phyloP scores from a whole-genome alignment of 2,329 filamentous ascomycete species.

The Paecilomyces dactylethromorphus region DNA sequence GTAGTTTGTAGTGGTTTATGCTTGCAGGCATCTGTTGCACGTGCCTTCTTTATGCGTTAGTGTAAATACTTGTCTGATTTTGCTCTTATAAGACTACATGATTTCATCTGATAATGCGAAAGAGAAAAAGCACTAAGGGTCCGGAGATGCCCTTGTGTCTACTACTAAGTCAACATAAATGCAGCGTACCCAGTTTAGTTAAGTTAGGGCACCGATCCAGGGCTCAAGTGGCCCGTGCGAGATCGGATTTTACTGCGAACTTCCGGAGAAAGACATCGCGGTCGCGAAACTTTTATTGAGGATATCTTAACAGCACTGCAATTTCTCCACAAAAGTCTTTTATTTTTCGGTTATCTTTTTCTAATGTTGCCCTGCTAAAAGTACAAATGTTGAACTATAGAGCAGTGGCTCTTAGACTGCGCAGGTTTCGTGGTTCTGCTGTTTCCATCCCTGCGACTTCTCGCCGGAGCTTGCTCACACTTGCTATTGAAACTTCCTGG shows the following conservation, averaged over 20 bases:
- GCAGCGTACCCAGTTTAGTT: no score
- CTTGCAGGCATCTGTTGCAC: no score
- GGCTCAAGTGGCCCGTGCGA: slow-evolving; percentile 25
- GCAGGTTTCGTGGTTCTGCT: slow-evolving; percentile 9
- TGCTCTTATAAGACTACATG: not conserved
- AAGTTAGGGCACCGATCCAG: slow-evolving; percentile 16
- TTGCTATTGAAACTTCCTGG: slow-evolving; percentile 44
- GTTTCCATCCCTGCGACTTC: slow-evolving; percentile 2
- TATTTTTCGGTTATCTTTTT: not conserved
- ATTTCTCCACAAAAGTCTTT: not conserved
- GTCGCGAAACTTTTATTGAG: slow-evolving; percentile 1
- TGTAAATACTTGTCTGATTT: no score
- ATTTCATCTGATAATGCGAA: not conserved
- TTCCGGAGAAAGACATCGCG: not conserved
- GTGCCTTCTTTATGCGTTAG: no score
- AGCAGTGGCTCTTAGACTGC: slow-evolving; percentile 11
- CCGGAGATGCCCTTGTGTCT: no score
- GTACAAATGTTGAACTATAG: slow-evolving; percentile 19
- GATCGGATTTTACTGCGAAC: slow-evolving; percentile 13
- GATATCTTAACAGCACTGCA: not conserved
- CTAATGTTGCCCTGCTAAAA: not conserved
- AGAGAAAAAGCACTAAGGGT: not conserved
- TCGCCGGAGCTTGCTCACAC: slow-evolving; percentile 32
- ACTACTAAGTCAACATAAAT: no score
- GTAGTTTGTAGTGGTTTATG: no score